phyloP scores from a whole-genome alignment of 441 rosid genomes.

The Eruca vesicaria region DNA sequence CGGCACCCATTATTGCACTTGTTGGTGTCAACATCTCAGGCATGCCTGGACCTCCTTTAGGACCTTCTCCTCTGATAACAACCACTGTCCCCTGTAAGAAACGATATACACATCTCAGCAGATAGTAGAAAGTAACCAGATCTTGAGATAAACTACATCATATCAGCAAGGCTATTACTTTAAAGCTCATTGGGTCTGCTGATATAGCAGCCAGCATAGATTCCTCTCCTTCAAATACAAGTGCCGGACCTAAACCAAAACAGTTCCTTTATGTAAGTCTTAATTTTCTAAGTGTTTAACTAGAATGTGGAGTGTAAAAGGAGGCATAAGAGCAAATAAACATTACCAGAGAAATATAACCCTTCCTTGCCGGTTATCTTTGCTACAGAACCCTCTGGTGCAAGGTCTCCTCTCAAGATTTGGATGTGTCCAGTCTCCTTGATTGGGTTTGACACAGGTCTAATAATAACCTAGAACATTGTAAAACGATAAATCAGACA shows the following conservation, averaged over 20 bases:
- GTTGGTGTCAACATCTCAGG: constrained; percentile 99
- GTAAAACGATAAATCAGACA: background rate
- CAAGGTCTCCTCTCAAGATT: constrained; percentile 82
- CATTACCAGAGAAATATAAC: constrained; percentile 78
- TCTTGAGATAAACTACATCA: background rate
- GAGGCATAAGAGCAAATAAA: background rate
- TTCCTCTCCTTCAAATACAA: constrained; percentile 97
- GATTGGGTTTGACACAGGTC: constrained; percentile 76
- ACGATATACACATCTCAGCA: constrained; percentile 6
- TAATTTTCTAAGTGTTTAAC: background rate
- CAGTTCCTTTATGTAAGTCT: background rate
- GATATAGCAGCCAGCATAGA: constrained; percentile 86
- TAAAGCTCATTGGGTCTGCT: constrained; percentile 74
- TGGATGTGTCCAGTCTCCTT: constrained; percentile 95
- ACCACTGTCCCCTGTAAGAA: constrained; percentile 77
- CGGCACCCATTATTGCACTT: constrained; percentile 98
- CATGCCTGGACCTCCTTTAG: constrained; percentile 99
- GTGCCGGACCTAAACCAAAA: constrained; percentile 79
- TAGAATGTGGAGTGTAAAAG: background rate
- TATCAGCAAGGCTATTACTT: constrained; percentile 42
- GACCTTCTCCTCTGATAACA: constrained; percentile 94
- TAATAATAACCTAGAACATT: constrained; percentile 68
- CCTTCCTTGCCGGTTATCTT: constrained; percentile 99
- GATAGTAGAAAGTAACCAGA: background rate
- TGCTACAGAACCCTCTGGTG: constrained; percentile 97